Conservation (phyloP, 495 filamentous ascomycete species). For the Xanthoparmelia taractica region DNA sequence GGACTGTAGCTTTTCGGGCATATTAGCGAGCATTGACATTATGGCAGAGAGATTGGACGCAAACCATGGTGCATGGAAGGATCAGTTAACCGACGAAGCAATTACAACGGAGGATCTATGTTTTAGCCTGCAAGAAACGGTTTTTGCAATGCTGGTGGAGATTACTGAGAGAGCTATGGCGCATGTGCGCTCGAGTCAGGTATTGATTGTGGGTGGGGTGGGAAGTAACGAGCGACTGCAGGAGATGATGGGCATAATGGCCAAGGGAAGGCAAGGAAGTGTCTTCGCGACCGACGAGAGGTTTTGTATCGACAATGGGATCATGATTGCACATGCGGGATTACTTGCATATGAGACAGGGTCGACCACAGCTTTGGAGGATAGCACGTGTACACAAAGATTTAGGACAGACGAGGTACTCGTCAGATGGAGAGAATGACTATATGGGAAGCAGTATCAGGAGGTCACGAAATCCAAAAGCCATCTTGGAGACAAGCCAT, state of each 20-base stretch:
- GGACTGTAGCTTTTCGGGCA: constrained; percentile 93
- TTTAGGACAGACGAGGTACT: constrained; percentile 93
- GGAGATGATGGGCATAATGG: constrained; percentile 98
- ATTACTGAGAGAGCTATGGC: constrained; percentile 99
- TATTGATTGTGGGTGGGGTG: constrained; percentile 93
- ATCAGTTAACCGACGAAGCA: constrained; percentile 35
- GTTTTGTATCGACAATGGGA: constrained; percentile 98
- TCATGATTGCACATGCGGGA: constrained; percentile 98
- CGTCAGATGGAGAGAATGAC: constrained; percentile 77
- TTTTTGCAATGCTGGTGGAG: constrained; percentile 95
- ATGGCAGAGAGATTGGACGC: constrained; percentile 52
- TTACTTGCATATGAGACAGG: constrained; percentile 75
- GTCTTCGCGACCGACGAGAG: constrained; percentile 94
- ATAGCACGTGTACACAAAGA: constrained; percentile 84
- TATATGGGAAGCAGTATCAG: constrained; percentile 1
- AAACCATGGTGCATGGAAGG: constrained; percentile 27
- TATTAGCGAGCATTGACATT: constrained; percentile 71
- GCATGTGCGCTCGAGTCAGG: constrained; percentile 83
- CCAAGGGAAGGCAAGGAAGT: constrained; percentile 76
- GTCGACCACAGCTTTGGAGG: constrained; percentile 64
- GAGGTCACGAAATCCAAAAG: neutral
- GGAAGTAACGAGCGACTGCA: constrained; percentile 95
- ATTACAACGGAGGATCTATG: constrained; percentile 84
- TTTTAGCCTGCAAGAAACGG: constrained; percentile 89
- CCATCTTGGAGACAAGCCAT: neutral